Conservation (phyloP, 2,329 filamentous ascomycete genomes). For the Zopfia rhizophila region DNA sequence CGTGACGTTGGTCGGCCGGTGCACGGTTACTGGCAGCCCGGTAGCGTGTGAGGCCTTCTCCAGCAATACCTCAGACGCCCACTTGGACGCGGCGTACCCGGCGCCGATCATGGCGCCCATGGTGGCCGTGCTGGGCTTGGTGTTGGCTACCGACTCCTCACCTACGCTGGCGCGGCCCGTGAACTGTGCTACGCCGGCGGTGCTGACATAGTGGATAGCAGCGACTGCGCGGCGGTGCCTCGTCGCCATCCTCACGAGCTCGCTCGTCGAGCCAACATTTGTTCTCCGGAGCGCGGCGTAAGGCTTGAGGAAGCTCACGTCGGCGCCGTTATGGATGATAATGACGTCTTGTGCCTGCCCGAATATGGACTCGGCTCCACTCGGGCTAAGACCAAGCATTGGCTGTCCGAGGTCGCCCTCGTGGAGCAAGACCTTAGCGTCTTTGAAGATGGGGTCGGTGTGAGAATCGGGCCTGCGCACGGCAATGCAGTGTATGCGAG, state of each 20-base stretch:
- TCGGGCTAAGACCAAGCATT: too few relatives aligned
- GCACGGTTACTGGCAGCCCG: constrained; percentile 8
- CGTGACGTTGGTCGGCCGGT: constrained; percentile 16
- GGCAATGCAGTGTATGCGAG: constrained; percentile 17
- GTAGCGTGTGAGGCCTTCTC: too few relatives aligned
- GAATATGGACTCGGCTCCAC: too few relatives aligned
- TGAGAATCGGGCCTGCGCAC: constrained; percentile 9
- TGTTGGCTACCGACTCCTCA: constrained; percentile 7
- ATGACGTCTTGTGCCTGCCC: too few relatives aligned
- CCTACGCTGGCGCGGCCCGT: background rate
- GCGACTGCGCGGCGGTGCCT: constrained; percentile 2
- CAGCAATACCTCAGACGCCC: constrained; percentile 21
- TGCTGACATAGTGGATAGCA: constrained; percentile 29
- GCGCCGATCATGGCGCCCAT: constrained; percentile 14
- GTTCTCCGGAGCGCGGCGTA: constrained; percentile 27
- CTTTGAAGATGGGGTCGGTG: background rate
- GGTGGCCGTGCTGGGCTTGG: too few relatives aligned
- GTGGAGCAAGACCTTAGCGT: constrained; percentile 8
- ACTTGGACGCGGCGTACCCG: constrained; percentile 27
- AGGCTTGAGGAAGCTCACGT: constrained; percentile 34
- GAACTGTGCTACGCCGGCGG: constrained; percentile 1
- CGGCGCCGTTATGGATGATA: constrained; percentile 34
- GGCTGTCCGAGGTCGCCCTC: constrained; percentile 12
- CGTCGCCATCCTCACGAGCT: constrained; percentile 15
- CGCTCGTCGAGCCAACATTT: constrained; percentile 25